Base-by-base conservation (phyloP, 768 basidiomycete species). In the Tricholoma matsutake region DNA sequence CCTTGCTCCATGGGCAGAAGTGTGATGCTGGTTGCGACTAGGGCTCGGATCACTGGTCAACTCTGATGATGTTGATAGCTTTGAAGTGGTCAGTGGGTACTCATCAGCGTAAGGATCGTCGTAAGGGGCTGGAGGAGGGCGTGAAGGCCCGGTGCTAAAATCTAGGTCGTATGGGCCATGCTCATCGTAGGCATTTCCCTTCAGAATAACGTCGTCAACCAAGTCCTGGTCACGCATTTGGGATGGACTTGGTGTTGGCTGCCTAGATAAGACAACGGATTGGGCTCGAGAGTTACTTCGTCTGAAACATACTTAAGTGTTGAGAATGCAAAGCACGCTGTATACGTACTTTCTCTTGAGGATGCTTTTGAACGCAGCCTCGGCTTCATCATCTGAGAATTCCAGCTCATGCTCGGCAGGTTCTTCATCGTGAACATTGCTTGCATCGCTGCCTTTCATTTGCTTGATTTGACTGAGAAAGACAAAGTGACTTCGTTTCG, bases 371-470 rank as follows among this genome's bases (percentile, higher is more conserved):
- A 87, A 82, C 29, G 85, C 86, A 16, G 86, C 85, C 72, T 98
- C 96, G 58, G 87, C 82, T 71, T 98, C 96, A 65, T 98, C 96
- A 65, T 98, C 96, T 3, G 92, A 94, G 74, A 96, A 98, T 70
- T 98, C 96, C 31, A 92, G 68, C 69, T 98, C 96, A 58, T 93
- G 85, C 18, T 92, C 94, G 1, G 80, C 91, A 2, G 92, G 88
- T 71, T 98, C 96, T 73, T 98, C 96, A 69, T 98, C 96, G 65
- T 94, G 86, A 9, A 94, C 80, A 69, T 98, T 98, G 68, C 91
- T 94, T 20, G 96, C 96, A 66, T 98, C 96, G 64, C 92, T 94
- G 43, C 96, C 96, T 69, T 88, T 95, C 63, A 85, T 71, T 16
- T 76, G 79, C 61, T 83, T 82, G 51, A 98, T 81, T 51, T 87